phyloP scores from a whole-genome alignment of 768 basidiomycete genomes.

The Rhizopogon vinicolor region DNA sequence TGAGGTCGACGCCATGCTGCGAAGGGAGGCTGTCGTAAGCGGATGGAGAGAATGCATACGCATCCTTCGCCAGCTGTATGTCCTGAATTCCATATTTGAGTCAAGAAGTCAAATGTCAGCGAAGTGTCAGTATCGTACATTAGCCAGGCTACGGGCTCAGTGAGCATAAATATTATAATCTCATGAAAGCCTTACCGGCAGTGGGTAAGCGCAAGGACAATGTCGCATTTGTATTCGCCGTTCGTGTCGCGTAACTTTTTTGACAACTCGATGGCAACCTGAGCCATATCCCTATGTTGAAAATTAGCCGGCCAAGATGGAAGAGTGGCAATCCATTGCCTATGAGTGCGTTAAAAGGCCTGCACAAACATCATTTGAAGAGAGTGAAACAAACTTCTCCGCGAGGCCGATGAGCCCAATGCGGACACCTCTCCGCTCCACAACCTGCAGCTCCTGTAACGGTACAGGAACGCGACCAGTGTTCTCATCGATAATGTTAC shows the following conservation, averaged over 20 bases:
- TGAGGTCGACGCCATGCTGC: constrained; percentile 79
- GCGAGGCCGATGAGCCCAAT: constrained; percentile 86
- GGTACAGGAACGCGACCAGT: constrained; percentile 60
- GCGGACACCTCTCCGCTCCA: constrained; percentile 66
- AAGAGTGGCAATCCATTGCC: constrained; percentile 88
- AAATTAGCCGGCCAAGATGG: constrained; percentile 84
- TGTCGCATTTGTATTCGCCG: constrained; percentile 67
- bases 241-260: constrained; percentile 63
- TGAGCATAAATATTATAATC: constrained; percentile 2
- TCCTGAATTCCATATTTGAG: constrained; percentile 41
- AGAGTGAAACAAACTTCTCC: constrained; percentile 54
- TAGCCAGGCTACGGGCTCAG: constrained; percentile 18
- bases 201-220: constrained; percentile 86
- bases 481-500: constrained; percentile 73
- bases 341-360: constrained; percentile 20
- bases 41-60: constrained; percentile 55
- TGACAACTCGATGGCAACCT: constrained; percentile 71
- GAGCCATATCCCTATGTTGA: constrained; percentile 68
- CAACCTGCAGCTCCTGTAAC: constrained; percentile 55
- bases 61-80: constrained; percentile 61
- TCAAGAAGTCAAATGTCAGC: neutral
- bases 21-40: constrained; percentile 9
- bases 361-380: neutral
- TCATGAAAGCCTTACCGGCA: constrained; percentile 43
- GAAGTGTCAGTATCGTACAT: constrained; percentile 15